Conservation (phyloP, 2,329 filamentous ascomycete genomes). For the Ceratocystis variospora region DNA sequence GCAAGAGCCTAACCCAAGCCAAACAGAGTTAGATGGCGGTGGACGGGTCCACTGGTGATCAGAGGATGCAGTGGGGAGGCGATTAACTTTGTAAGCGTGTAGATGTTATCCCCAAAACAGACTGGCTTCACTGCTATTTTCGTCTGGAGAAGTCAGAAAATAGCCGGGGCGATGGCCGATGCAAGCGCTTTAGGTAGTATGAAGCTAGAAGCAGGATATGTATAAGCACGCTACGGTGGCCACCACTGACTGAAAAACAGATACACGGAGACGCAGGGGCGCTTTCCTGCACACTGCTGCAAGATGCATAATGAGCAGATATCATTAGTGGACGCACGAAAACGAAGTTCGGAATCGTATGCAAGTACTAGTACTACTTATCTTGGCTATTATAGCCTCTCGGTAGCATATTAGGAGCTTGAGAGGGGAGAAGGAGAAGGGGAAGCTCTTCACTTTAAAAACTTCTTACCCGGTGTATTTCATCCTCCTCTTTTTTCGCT, state of each 20-base stretch:
- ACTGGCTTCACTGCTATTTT: constrained; percentile 1
- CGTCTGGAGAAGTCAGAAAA: not conserved
- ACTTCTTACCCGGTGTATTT: not conserved
- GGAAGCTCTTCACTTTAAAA: not conserved
- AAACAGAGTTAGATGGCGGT: constrained; percentile 1
- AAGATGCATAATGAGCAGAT: not conserved
- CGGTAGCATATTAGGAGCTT: not conserved
- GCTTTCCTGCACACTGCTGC: not conserved
- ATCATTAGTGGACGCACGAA: not conserved
- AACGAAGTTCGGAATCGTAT: not conserved
- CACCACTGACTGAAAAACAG: not conserved
- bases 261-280: not conserved
- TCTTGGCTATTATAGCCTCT: not conserved
- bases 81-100: not conserved
- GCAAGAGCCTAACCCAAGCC: not conserved
- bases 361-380: not conserved
- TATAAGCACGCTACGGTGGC: not conserved
- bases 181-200: not conserved
- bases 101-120: not conserved
- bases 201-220: not conserved
- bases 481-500: not conserved
- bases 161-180: not conserved
- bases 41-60: not conserved
- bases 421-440: not conserved
- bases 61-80: not conserved